Conservation (phyloP, 495 filamentous ascomycete genomes). For the Penicillium cinerascens region DNA sequence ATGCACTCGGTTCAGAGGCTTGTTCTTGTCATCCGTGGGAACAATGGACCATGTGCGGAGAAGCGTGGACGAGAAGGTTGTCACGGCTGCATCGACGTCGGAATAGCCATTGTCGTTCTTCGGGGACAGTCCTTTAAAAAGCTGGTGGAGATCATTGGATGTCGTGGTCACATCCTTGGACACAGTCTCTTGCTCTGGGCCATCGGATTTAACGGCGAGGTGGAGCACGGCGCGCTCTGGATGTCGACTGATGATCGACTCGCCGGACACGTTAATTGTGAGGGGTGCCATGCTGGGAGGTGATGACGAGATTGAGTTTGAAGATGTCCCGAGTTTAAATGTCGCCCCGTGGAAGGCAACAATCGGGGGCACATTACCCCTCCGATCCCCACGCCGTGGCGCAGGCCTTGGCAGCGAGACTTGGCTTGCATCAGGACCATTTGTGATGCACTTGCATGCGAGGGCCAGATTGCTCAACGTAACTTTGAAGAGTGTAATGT, state of each 20-base stretch:
- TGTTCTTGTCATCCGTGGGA: constrained; percentile 4
- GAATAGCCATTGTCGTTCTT: background rate
- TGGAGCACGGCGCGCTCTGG: constrained; percentile 18
- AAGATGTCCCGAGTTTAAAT: background rate
- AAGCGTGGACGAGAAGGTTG: constrained; percentile 11
- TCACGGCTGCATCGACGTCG: constrained; percentile 12
- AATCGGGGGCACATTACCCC: background rate
- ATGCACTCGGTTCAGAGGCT: constrained; percentile 1
- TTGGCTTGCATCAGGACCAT: background rate
- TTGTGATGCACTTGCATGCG: background rate
- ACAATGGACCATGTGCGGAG: constrained; percentile 10
- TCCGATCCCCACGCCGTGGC: background rate
- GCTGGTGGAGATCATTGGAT: constrained; percentile 10
- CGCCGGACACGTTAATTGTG: constrained; percentile 16
- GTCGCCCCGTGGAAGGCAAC: no score
- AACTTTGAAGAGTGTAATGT: no score
- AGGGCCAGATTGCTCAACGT: no score
- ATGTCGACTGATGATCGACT: constrained; percentile 10
- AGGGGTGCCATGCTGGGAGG: constrained; percentile 15
- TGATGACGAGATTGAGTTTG: background rate
- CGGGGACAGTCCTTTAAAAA: constrained; percentile 9
- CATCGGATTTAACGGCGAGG: constrained; percentile 12
- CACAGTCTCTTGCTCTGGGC: constrained; percentile 7
- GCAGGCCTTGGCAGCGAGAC: background rate
- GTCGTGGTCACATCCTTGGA: constrained; percentile 14